Evolutionary conservation across 2,329 filamentous ascomycete species (phyloP), one percentile per base, ranked within the genome.

Genomic region (Helminthosporium solani): DNA sequence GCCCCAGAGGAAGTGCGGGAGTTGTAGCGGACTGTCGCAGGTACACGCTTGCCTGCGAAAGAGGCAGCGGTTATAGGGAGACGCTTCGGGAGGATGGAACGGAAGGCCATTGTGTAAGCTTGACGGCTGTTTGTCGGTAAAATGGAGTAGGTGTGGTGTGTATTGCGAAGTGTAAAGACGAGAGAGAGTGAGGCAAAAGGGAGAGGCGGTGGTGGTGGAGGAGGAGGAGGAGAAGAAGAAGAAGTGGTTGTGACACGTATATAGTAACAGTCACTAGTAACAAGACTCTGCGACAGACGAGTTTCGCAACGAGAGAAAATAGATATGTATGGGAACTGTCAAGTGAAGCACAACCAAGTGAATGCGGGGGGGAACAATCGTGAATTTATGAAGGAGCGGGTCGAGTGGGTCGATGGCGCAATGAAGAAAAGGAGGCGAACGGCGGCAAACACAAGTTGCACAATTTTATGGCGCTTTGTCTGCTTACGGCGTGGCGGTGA

Each of bases 21-120:
- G 58, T 67, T 68, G 59, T 53, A 63, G 50, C 66, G 63, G 34
- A 55, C 37, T 20, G 51, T 44, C 41, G 56, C 51, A n/a, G 57
- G 52, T 31, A 50, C 45, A 41, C 56, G 57, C 46, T 50, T 54
- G 51, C 30, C 50, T n/a, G 56, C 52, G 31, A 36, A 27, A 41
- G 57, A 53, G 53, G 51, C 36, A 42, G 56, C 50, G 43, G 49
- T 52, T 46, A 57, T 51, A 35, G 60, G 58, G 56, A 58, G 54
- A 40, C 62, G 61, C 15, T 27, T 42, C 43, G 56, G 41, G 45
- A 55, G 36, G 34, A 58, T 30, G 38, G 49, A 42, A 15, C 52
- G 52, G 33, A 44, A 33, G 20, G 50, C 42, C 53, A 56, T 58
- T 43, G 42, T 48, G 39, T 3, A 5, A n/a, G 19, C 30, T n/a